phyloP scores from a whole-genome alignment of 345 rosid genomes.

The Aquilaria sinensis region DNA sequence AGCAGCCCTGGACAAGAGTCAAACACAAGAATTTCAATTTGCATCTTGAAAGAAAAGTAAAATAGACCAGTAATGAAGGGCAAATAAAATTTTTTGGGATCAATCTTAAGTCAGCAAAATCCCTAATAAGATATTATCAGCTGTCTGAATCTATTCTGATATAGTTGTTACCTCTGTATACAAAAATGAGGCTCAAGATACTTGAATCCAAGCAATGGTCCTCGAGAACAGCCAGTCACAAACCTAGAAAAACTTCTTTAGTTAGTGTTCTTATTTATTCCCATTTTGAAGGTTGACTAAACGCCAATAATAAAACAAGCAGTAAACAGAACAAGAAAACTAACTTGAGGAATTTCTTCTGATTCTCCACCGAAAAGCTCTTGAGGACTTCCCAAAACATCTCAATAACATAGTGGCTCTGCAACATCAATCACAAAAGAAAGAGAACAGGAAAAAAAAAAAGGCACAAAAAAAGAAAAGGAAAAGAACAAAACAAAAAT shows the following conservation, averaged over 20 bases:
- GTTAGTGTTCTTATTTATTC: constrained; percentile 8
- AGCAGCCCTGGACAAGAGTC: constrained; percentile 38
- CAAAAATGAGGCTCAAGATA: constrained; percentile 89
- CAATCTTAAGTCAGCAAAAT: background rate
- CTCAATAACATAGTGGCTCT: constrained; percentile 97
- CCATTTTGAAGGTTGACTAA: constrained; percentile 4
- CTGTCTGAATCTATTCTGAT: constrained; percentile 13
- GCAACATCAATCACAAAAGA: constrained; percentile 14
- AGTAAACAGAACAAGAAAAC: constrained; percentile 16
- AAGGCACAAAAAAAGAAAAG: constrained; percentile 9
- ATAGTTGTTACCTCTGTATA: constrained; percentile 69
- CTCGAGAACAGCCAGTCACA: constrained; percentile 97
- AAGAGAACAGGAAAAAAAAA: constrained; percentile 3
- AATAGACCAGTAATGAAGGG: background rate
- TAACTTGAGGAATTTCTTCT: constrained; percentile 91
- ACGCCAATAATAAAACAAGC: background rate
- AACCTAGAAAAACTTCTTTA: constrained; percentile 41
- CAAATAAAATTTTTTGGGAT: background rate
- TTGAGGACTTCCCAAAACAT: constrained; percentile 96
- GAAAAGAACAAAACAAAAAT: too few species aligned
- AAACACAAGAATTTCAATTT: background rate
- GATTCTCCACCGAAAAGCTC: constrained; percentile 77
- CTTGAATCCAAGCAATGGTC: constrained; percentile 91
- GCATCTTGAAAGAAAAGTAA: background rate
- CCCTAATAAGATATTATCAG: constrained; percentile 7